Evolutionary conservation across 768 basidiomycete species (phyloP), one percentile per base, ranked within the genome.

Genomic region (Crepidotus variabilis): DNA sequence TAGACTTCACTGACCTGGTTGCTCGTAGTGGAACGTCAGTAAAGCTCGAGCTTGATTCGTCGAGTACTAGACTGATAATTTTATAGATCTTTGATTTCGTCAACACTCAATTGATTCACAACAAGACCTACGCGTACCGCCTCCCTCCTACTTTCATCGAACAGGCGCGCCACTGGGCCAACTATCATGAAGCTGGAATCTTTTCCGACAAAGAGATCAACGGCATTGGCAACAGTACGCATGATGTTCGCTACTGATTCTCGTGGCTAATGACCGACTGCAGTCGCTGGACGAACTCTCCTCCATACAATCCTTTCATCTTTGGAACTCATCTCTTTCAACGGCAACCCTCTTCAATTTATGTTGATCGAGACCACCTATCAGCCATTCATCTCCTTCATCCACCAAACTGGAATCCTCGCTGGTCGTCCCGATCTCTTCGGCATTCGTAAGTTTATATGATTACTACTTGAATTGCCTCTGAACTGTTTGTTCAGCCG

Each of bases 301-400:
- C 73, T 94, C 35, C 81, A 86, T 68, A 84, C 86, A 23, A 77
- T 95, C 70, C 73, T 93, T 51, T 72, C 64, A 52, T 84, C 90
- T 9, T 81, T 94, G 54, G 82, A 88, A 65, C 85, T 84, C 64
- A 87, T 95, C 68, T 82, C 88, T 47, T 90, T 86, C 77, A 84
- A 86, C 63, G 84, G 80, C 59, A 87, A 91, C 73, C 86, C 90
- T 47, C 82, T 94, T 51, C 86, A 90, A 64, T 80, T 94, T 73
- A 77, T 87, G 71, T 68, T 92, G 61, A 77, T 91, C 62, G 83
- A 90, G 72, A 86, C 87, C 14, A 89, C 90, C 60, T 94, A 94
- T 78, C 92, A 94, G 70, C 87, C 92, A 13, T 92, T 95, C 82
- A 86, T 94, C 65, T 92, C 90, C 3, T 78, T 94, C 70, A 88